Conservation (phyloP, 2,329 filamentous ascomycete species). For the Colletotrichum filicis region DNA sequence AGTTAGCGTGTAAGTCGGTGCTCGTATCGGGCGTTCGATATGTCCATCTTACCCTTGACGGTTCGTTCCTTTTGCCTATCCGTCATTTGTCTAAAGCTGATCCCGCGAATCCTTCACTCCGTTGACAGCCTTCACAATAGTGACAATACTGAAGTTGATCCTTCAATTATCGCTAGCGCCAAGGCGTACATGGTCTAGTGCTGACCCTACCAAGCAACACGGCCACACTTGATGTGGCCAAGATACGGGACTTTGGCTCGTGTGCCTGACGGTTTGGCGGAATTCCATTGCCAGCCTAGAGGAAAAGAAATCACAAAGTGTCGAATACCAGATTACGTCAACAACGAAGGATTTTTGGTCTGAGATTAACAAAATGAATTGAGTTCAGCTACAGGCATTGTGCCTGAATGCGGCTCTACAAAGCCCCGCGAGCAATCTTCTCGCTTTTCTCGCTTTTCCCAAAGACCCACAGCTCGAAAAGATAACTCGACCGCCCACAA, state of each 20-base stretch:
- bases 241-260: neutral
- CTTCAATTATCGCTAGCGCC: neutral
- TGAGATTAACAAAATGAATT: neutral
- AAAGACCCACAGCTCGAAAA: neutral
- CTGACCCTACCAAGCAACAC: neutral
- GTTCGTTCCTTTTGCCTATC: neutral
- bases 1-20: neutral
- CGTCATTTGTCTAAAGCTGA: neutral
- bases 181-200: neutral
- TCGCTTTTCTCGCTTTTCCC: neutral
- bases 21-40: neutral
- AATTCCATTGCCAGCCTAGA: neutral
- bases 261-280: neutral
- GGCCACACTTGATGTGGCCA: neutral
- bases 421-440: neutral
- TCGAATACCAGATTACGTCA: neutral
- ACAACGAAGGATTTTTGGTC: neutral
- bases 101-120: neutral
- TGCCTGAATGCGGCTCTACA: neutral
- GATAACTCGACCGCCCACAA: neutral
- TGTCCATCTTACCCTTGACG: neutral
- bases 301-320: neutral
- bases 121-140: neutral
- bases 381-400: neutral
- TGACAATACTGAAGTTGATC: neutral